Evolutionary conservation across 805 yeast species (phyloP).

Genomic region (Cyberlindnera samutprakarnensis): DNA sequence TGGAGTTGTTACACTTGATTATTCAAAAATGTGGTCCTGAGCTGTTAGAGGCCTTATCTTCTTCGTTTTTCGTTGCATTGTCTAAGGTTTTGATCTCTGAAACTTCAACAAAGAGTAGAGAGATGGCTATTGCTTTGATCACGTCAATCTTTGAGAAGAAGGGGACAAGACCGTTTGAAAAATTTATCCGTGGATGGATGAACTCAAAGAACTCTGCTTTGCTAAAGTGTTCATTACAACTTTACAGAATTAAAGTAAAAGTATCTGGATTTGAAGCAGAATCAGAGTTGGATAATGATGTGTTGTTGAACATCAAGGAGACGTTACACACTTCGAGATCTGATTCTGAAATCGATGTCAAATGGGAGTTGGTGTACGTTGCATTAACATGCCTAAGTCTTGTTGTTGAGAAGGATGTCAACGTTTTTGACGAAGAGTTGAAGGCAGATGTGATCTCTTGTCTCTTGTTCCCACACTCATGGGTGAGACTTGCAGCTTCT

Average conservation of each 20-base stretch:
- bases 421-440: conserved; percentile 25
- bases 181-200: conserved; percentile 52
- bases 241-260: conserved; percentile 53
- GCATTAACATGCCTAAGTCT: conserved; percentile 46
- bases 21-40: conserved; percentile 57
- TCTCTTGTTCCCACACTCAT: conserved; percentile 79
- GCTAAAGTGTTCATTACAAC: conserved; percentile 65
- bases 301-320: conserved; percentile 27
- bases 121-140: conserved; percentile 65
- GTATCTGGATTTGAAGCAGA: conserved; percentile 31
- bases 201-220: conserved; percentile 41
- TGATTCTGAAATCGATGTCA: conserved; percentile 34
- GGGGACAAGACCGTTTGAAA: conserved; percentile 29
- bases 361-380: conserved; percentile 77
- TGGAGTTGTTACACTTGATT: conserved; percentile 75
- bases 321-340: conserved; percentile 28
- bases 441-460: conserved; percentile 37
- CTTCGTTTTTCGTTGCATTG: conserved; percentile 78
- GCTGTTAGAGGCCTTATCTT: conserved; percentile 49
- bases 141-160: conserved; percentile 45
- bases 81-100: conserved; percentile 75
- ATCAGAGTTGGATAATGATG: conserved; percentile 36
- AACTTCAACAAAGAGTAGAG: conserved; percentile 71
- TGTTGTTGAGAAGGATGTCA: conserved; percentile 28
- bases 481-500: conserved; percentile 72